These are phyloP conservation scores for Vigna angularis DNA, from an alignment of 306 rosid genomes.

Conservation along the genomic window DNA sequence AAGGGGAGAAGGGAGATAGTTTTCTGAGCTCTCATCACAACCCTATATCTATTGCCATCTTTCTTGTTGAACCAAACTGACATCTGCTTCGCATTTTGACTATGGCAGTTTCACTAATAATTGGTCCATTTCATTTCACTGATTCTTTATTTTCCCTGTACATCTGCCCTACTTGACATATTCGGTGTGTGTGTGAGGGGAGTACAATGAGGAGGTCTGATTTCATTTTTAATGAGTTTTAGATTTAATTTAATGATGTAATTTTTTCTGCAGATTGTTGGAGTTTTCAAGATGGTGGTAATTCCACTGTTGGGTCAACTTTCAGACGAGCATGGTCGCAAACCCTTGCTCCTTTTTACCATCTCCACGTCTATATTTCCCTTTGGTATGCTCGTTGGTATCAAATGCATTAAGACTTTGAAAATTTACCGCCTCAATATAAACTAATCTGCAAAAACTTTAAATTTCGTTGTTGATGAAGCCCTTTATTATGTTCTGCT, in stretches of 20 bases:
- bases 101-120: neutral
- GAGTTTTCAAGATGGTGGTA: slow-evolving; percentile 80
- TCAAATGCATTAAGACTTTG: neutral
- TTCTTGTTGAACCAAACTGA: neutral
- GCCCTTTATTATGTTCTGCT: neutral
- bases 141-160: neutral
- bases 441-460: neutral
- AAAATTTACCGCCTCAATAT: slow-evolving; percentile 14
- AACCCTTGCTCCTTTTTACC: slow-evolving; percentile 73
- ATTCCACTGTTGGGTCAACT: slow-evolving; percentile 87
- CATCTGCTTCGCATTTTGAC: neutral
- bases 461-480: neutral
- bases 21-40: neutral
- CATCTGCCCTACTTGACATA: neutral
- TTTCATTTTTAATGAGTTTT: slow-evolving; percentile 1
- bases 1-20: too few species aligned
- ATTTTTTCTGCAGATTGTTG: slow-evolving; percentile 58
- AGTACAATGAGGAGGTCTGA: neutral
- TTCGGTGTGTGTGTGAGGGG: neutral
- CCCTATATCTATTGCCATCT: neutral
- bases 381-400: slow-evolving; percentile 56
- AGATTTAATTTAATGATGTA: neutral
- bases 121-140: slow-evolving; percentile 17
- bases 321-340: slow-evolving; percentile 86
- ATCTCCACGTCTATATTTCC: slow-evolving; percentile 69